phyloP scores from a whole-genome alignment of 805 yeast species.

The Debaryomyces hansenii region DNA sequence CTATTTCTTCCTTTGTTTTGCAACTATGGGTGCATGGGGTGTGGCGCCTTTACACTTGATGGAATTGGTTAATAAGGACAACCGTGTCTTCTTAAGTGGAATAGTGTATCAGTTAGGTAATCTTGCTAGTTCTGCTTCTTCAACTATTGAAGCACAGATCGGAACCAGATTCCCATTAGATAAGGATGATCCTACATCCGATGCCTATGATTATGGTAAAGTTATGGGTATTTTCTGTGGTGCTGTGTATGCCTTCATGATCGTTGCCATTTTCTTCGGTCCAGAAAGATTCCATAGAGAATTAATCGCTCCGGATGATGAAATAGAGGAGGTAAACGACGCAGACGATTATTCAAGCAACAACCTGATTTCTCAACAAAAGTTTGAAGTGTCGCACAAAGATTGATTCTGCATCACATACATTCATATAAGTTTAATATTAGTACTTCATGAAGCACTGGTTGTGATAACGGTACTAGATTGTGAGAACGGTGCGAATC shows the following conservation, averaged over 20 bases:
- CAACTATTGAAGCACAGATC: constrained; percentile 65
- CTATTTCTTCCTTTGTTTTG: constrained; percentile 59
- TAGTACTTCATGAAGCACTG: too few species aligned
- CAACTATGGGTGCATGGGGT: constrained; percentile 72
- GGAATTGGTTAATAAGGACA: constrained; percentile 63
- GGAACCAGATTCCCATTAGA: constrained; percentile 50
- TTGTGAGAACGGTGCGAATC: too few species aligned
- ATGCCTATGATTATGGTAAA: constrained; percentile 49
- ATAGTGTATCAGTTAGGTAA: constrained; percentile 68
- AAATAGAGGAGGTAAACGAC: background rate
- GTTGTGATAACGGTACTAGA: too few species aligned
- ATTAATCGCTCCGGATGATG: background rate
- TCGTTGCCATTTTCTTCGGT: constrained; percentile 52
- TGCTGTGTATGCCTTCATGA: constrained; percentile 53
- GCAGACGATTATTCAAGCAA: background rate
- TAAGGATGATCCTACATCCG: constrained; percentile 13
- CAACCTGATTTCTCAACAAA: background rate
- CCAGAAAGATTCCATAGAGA: constrained; percentile 47
- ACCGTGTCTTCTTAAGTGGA: constrained; percentile 62
- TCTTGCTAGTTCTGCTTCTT: constrained; percentile 62
- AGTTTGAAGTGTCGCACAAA: background rate
- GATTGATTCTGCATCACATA: background rate
- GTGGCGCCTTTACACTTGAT: constrained; percentile 61
- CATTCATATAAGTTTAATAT: too few species aligned
- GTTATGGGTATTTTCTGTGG: constrained; percentile 69